phyloP scores from a whole-genome alignment of 441 rosid genomes.

The Macaranga tanarius region DNA sequence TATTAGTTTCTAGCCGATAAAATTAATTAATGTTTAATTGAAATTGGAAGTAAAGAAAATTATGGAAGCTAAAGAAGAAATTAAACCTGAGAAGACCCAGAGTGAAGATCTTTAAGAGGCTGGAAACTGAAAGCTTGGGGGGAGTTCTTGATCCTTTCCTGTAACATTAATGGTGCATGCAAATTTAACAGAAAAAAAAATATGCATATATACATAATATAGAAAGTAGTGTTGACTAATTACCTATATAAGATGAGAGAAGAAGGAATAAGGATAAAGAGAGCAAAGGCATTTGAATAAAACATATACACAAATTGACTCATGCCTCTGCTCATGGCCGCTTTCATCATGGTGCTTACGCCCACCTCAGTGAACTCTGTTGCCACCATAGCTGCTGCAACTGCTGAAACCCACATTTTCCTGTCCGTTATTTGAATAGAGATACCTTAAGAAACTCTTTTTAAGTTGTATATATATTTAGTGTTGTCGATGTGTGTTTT shows the following conservation, averaged over 20 bases:
- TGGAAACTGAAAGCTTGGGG: constrained; percentile 25
- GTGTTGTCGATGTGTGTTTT: too few relatives aligned
- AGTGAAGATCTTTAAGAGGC: constrained; percentile 24
- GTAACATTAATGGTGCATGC: neutral
- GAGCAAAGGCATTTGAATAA: constrained; percentile 38
- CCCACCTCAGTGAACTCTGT: constrained; percentile 42
- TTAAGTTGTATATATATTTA: too few relatives aligned
- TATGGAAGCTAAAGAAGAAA: neutral
- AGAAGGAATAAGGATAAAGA: constrained; percentile 39
- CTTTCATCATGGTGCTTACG: constrained; percentile 39
- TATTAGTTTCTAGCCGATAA: too few relatives aligned
- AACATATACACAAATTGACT: constrained; percentile 37
- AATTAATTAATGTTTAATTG: too few relatives aligned
- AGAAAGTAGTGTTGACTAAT: too few relatives aligned
- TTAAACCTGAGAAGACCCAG: constrained; percentile 36
- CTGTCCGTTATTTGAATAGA: neutral
- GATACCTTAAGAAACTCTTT: too few relatives aligned
- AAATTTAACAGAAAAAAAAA: neutral
- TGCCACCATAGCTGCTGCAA: constrained; percentile 32
- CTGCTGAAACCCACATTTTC: constrained; percentile 19
- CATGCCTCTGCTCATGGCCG: constrained; percentile 42
- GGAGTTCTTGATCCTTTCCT: constrained; percentile 21
- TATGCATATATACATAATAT: neutral
- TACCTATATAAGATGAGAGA: constrained; percentile 41
- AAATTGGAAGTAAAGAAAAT: neutral